A percentile compares a stretch with the other conserved stretches of the same genome.
phyloP scores from a whole-genome alignment of 2,329 filamentous ascomycete species.

The Aspergillus bombycis region DNA sequence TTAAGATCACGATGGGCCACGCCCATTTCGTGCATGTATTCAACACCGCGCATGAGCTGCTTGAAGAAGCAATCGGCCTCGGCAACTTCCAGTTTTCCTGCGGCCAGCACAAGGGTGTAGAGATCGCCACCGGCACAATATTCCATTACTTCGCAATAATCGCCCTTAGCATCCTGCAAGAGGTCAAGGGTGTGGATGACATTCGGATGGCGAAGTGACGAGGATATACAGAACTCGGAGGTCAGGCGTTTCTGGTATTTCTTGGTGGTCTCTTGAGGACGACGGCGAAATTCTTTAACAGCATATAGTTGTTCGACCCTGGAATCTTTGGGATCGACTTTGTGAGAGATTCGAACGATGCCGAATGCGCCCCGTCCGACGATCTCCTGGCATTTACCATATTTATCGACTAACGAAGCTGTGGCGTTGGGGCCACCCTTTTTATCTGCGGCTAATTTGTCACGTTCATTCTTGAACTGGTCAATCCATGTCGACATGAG shows the following conservation, averaged over 20 bases:
- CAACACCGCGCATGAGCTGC: constrained; percentile 97
- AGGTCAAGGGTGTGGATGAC: constrained; percentile 97
- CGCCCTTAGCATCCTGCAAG: constrained; percentile 92
- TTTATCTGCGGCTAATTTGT: constrained; percentile 72
- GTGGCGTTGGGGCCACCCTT: constrained; percentile 75
- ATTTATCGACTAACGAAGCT: constrained; percentile 87
- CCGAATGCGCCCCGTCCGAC: constrained; percentile 96
- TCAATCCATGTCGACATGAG: constrained; percentile 96
- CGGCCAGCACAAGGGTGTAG: constrained; percentile 88
- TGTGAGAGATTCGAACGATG: constrained; percentile 96
- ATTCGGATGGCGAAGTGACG: constrained; percentile 92
- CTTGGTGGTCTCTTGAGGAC: constrained; percentile 91
- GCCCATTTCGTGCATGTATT: constrained; percentile 99
- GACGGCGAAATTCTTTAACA: constrained; percentile 95
- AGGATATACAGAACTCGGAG: constrained; percentile 98
- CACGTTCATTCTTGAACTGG: constrained; percentile 85
- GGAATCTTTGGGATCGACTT: constrained; percentile 78
- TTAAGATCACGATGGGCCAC: constrained; percentile 96
- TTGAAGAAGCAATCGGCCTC: constrained; percentile 99
- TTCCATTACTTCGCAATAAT: constrained; percentile 99
- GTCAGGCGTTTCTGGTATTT: constrained; percentile 98
- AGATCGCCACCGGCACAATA: constrained; percentile 96
- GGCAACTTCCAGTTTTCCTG: constrained; percentile 81
- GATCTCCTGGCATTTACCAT: constrained; percentile 97
- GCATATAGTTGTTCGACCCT: constrained; percentile 88